Conservation (phyloP, 2,329 filamentous ascomycete genomes). For the Alternaria tenuissima region DNA sequence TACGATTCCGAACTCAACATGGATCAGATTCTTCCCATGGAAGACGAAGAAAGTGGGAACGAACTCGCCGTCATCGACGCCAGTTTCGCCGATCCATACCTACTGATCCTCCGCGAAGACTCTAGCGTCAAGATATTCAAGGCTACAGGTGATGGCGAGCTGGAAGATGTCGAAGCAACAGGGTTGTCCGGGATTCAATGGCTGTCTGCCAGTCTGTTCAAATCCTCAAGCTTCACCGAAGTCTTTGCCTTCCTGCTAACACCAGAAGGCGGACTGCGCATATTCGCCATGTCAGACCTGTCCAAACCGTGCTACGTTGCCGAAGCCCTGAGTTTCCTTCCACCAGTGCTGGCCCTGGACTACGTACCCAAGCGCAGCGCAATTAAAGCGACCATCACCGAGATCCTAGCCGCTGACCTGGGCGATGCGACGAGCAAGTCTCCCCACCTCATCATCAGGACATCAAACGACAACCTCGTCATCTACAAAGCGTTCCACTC, state of each 20-base stretch:
- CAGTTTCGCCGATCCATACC: constrained; percentile 85
- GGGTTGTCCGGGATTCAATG: constrained; percentile 72
- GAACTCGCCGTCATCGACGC: constrained; percentile 81
- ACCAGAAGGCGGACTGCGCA: constrained; percentile 75
- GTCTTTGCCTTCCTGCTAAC: constrained; percentile 81
- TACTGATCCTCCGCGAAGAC: constrained; percentile 85
- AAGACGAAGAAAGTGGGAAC: constrained; percentile 80
- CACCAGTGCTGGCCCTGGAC: constrained; percentile 76
- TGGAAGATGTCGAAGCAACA: constrained; percentile 80
- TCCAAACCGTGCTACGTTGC: constrained; percentile 75
- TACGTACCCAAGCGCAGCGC: constrained; percentile 74
- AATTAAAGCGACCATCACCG: constrained; percentile 75
- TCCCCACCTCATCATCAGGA: constrained; percentile 84
- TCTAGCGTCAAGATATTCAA: constrained; percentile 79
- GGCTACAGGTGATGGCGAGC: constrained; percentile 80
- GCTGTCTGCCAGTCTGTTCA: constrained; percentile 84
- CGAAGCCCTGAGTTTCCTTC: constrained; percentile 79
- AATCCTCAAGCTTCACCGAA: constrained; percentile 65
- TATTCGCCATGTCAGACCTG: constrained; percentile 79
- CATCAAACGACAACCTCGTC: constrained; percentile 80
- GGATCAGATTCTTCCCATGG: constrained; percentile 89
- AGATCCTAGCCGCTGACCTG: constrained; percentile 84
- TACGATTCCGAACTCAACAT: constrained; percentile 91
- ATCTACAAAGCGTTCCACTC: constrained; percentile 82
- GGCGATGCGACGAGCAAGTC: constrained; percentile 75